These are phyloP conservation scores for Amauroascus niger DNA, from an alignment of 2,329 filamentous ascomycete species.

Conservation along the genomic window DNA sequence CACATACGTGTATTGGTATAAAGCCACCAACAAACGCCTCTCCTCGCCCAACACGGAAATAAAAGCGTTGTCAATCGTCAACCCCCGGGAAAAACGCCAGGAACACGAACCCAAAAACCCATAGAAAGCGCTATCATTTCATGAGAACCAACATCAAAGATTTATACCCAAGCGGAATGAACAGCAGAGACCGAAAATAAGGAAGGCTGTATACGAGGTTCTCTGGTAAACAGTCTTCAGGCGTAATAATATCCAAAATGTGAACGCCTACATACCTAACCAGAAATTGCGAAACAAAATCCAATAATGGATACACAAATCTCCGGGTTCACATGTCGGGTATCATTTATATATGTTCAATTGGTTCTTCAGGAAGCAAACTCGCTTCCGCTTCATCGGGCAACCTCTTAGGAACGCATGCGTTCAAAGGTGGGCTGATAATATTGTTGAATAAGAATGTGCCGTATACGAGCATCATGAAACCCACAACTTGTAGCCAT, in stretches of 20 bases:
- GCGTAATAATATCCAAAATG: neutral
- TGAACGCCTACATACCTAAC: neutral
- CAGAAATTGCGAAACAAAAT: neutral
- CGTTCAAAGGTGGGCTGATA: constrained; percentile 67
- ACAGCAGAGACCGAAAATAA: neutral
- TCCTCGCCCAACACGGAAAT: neutral
- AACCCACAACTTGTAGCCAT: constrained; percentile 86
- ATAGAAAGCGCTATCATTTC: neutral
- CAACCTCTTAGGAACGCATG: constrained; percentile 48
- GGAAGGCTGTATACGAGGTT: no score
- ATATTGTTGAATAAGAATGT: constrained; percentile 96
- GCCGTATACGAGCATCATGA: constrained; percentile 83
- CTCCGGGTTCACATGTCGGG: neutral
- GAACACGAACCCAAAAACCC: neutral
- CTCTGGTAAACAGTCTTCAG: neutral
- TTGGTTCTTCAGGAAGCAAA: constrained; percentile 70
- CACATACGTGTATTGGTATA: neutral
- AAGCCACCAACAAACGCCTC: neutral
- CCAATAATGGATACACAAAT: neutral
- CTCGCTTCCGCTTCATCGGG: constrained; percentile 30
- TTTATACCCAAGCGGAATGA: neutral
- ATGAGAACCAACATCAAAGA: neutral
- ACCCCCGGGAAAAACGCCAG: neutral
- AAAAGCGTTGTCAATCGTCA: neutral
- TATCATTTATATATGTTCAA: constrained; percentile 54